Conservation (phyloP, 306 rosid genomes). For the Boehmeria nivea region DNA sequence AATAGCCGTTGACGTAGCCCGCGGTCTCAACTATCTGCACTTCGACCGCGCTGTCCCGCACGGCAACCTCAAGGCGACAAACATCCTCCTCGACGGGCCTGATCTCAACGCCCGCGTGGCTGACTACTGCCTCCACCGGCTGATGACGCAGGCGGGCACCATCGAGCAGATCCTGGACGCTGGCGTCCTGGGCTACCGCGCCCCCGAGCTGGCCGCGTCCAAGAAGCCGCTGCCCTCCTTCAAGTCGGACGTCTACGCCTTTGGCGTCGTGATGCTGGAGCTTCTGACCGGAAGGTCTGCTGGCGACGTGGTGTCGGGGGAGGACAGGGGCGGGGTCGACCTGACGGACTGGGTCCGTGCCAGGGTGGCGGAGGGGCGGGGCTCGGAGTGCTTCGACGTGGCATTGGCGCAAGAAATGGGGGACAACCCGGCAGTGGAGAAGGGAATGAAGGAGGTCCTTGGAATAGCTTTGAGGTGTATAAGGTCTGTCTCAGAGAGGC, state of each 20-base stretch:
- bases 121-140: constrained; percentile 98
- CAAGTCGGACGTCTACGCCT: constrained; percentile 95
- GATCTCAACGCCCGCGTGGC: constrained; percentile 88
- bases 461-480: constrained; percentile 79
- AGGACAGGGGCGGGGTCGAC: constrained; percentile 69
- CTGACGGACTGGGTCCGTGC: constrained; percentile 84
- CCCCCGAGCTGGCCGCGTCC: constrained; percentile 91
- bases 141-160: constrained; percentile 96
- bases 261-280: constrained; percentile 83
- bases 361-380: constrained; percentile 74
- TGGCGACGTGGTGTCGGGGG: constrained; percentile 85
- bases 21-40: constrained; percentile 99
- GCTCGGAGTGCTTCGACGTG: constrained; percentile 82
- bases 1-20: constrained; percentile 94
- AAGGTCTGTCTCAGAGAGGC: constrained; percentile 75
- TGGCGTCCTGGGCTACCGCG: constrained; percentile 86
- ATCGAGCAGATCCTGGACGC: constrained; percentile 94
- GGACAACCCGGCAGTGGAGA: constrained; percentile 60
- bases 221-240: constrained; percentile 95
- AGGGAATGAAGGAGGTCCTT: constrained; percentile 89
- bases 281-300: constrained; percentile 95
- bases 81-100: constrained; percentile 74
- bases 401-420: constrained; percentile 53
- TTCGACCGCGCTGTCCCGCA: constrained; percentile 99
- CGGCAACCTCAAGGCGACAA: constrained; percentile 91